A percentile compares a stretch with the other conserved stretches of the same genome.
Conservation (phyloP, 2,329 filamentous ascomycete genomes). For the Diaporthe australafricana region DNA sequence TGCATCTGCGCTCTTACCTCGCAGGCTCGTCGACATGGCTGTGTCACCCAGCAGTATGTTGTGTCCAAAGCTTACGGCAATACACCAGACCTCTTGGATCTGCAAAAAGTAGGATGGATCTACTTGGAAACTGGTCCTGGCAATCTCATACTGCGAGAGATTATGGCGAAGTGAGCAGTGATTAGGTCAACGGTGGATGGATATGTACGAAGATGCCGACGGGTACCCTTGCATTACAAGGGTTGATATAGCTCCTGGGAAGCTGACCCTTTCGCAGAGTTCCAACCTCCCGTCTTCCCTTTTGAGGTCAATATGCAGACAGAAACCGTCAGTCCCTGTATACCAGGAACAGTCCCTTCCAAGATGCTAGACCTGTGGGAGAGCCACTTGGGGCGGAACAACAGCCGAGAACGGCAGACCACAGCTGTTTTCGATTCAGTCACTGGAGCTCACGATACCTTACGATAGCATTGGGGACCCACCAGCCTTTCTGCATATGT, state of each 20-base stretch:
- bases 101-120: not conserved
- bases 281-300: conserved; percentile 19
- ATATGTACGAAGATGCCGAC: conserved; percentile 26
- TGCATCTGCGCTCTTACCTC: not conserved
- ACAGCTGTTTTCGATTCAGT: conserved; percentile 6
- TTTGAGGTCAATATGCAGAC: conserved; percentile 18
- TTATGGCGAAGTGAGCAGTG: not conserved
- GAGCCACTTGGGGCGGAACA: conserved; percentile 16
- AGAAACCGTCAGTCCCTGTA: too few relatives aligned
- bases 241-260: conserved; percentile 9
- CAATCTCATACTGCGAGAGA: not conserved
- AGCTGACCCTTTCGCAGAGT: conserved; percentile 12
- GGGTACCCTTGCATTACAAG: conserved; percentile 19
- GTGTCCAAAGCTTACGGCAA: conserved; percentile 6
- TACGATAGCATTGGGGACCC: not conserved
- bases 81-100: not conserved
- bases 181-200: conserved; percentile 1
- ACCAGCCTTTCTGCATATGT: conserved; percentile 4
- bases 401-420: conserved; percentile 8
- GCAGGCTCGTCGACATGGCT: conserved; percentile 6
- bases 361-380: not conserved
- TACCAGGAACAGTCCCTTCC: not conserved
- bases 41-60: conserved; percentile 1
- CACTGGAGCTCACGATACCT: conserved; percentile 8
- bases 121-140: not conserved